Evolutionary conservation across 2,329 filamentous ascomycete genomes (phyloP).

Genomic region (Cladophialophora immunda): DNA sequence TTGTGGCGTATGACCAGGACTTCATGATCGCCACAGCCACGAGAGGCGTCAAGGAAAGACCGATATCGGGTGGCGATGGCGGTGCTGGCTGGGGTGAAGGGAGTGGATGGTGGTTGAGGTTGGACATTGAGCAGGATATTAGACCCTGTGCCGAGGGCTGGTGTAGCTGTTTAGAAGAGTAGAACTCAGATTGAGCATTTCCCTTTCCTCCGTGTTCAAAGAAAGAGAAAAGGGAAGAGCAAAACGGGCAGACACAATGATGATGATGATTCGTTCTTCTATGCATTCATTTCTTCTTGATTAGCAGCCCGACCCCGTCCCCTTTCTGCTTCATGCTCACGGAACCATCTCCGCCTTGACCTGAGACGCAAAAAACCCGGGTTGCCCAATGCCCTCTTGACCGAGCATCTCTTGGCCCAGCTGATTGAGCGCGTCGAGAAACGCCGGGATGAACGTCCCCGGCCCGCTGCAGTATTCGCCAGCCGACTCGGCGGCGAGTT

Average conservation of each 20-base stretch:
- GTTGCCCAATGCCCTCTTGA: conserved; percentile 39
- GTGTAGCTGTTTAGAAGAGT: conserved; percentile 46
- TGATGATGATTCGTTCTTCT: not conserved
- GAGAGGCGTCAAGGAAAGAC: conserved; percentile 43
- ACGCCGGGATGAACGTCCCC: conserved; percentile 84
- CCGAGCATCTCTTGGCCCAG: conserved; percentile 58
- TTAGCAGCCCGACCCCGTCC: not conserved
- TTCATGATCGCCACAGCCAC: conserved; percentile 68
- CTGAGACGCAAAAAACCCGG: not conserved
- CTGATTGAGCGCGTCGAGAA: conserved; percentile 74
- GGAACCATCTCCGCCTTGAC: not conserved
- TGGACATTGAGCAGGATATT: conserved; percentile 60
- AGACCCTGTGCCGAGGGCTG: conserved; percentile 50
- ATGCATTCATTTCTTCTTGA: not conserved
- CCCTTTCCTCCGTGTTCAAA: not conserved
- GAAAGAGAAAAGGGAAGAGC: not conserved
- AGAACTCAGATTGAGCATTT: not conserved
- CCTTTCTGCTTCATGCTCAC: not conserved
- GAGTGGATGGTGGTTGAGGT: conserved; percentile 51
- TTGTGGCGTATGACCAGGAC: conserved; percentile 66
- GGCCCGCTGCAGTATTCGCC: conserved; percentile 75
- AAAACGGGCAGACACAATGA: not conserved
- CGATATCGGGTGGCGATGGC: not conserved
- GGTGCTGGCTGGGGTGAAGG: conserved; percentile 3
- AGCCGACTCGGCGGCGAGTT: conserved; percentile 74